phyloP scores from a whole-genome alignment of 257 asterid species.

The Scutellaria minor region DNA sequence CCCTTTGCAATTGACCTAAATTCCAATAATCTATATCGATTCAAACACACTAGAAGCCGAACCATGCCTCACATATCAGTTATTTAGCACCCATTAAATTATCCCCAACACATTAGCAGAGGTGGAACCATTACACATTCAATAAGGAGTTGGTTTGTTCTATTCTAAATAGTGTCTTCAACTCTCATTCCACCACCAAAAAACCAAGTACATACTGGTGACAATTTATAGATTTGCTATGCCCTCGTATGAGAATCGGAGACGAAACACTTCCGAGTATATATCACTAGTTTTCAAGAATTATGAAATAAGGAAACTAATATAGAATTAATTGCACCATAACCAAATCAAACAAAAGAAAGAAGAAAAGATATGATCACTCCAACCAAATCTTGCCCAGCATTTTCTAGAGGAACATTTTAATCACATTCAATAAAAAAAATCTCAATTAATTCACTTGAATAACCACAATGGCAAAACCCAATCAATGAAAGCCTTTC shows the following conservation, averaged over 20 bases:
- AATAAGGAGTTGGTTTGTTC: neutral
- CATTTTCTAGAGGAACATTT: slow-evolving; percentile 10
- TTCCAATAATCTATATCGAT: neutral
- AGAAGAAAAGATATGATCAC: neutral
- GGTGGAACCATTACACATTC: neutral
- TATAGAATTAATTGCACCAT: neutral
- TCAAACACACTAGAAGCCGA: slow-evolving; percentile 12
- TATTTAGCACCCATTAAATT: neutral
- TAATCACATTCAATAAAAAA: neutral
- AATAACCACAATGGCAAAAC: neutral
- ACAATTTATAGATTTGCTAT: no score
- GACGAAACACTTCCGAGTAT: no score
- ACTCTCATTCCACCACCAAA: neutral
- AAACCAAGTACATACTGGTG: neutral
- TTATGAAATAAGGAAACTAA: neutral
- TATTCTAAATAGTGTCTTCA: neutral
- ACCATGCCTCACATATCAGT: neutral
- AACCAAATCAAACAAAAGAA: neutral
- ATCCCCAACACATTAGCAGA: slow-evolving; percentile 9
- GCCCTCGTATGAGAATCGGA: neutral
- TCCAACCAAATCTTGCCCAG: neutral
- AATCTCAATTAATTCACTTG: neutral
- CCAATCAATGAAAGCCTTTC: neutral
- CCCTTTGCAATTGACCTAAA: neutral
- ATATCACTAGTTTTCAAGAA: neutral